Conservation (phyloP, 352 stramenopile genomes). For the Phytophthora ramorum region DNA sequence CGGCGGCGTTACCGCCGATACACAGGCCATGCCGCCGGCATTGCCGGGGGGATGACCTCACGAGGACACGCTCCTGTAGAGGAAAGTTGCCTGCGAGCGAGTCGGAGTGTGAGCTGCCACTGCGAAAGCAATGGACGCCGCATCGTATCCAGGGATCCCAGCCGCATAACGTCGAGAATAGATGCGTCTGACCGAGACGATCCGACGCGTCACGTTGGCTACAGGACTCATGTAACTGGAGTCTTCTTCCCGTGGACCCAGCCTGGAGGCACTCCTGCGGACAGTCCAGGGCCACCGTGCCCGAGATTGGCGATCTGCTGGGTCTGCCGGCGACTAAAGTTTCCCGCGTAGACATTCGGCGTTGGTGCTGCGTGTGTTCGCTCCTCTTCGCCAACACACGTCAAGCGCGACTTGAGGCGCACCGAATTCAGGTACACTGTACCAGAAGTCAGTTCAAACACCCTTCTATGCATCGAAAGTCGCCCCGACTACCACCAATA, state of each 20-base stretch:
- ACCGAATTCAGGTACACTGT: constrained; percentile 18
- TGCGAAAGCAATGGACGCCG: too few relatives aligned
- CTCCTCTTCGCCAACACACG: too few relatives aligned
- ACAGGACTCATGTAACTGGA: too few relatives aligned
- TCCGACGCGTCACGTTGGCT: constrained; percentile 1
- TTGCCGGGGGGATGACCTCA: too few relatives aligned
- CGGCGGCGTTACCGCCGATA: too few relatives aligned
- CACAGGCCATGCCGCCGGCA: too few relatives aligned
- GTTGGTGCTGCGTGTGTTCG: neutral
- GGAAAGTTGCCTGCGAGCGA: neutral
- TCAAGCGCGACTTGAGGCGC: neutral
- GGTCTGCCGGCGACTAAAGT: neutral
- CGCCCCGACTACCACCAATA: constrained; percentile 1
- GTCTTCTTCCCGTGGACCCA: constrained; percentile 3
- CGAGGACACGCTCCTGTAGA: constrained; percentile 19
- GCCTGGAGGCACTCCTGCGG: constrained; percentile 15
- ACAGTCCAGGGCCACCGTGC: constrained; percentile 14
- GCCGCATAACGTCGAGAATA: neutral
- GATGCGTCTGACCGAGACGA: neutral
- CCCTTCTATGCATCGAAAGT: neutral
- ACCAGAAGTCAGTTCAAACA: constrained; percentile 17
- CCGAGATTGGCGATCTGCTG: constrained; percentile 26
- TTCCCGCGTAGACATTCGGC: too few relatives aligned
- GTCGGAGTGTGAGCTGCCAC: too few relatives aligned
- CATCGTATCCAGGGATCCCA: too few relatives aligned